Evolutionary conservation across 228 moss, liverwort and hornwort species (phyloP).

Genomic region (Sphagnum magellanicum): DNA sequence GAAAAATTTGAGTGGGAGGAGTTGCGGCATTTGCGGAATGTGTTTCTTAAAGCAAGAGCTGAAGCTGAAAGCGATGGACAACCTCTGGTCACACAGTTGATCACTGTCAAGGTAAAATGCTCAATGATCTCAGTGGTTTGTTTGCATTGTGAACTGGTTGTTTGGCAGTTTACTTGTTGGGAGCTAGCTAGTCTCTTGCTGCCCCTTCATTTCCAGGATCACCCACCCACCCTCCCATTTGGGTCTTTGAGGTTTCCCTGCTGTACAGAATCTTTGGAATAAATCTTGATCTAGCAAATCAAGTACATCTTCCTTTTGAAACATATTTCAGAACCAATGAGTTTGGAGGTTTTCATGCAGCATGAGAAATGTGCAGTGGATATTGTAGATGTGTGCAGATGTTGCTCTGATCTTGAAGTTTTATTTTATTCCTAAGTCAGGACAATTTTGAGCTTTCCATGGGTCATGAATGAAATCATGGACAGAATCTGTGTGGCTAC

Average conservation of each 20-base stretch:
- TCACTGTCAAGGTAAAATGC: conserved; percentile 53
- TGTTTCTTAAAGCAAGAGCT: conserved; percentile 46
- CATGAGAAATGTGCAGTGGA: too few relatives aligned
- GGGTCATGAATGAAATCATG: too few relatives aligned
- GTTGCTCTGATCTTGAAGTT: not conserved
- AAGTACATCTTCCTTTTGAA: not conserved
- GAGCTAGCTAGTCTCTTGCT: conserved; percentile 22
- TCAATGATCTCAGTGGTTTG: not conserved
- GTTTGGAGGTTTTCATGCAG: not conserved
- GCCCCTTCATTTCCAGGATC: not conserved
- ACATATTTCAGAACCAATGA: not conserved
- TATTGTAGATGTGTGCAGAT: not conserved
- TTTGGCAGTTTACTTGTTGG: conserved; percentile 6
- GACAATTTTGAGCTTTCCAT: too few relatives aligned
- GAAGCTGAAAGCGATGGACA: conserved; percentile 22
- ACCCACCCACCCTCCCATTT: too few relatives aligned
- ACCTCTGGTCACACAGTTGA: conserved; percentile 50
- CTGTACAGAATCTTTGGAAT: not conserved
- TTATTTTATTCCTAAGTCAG: not conserved
- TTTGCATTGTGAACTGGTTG: not conserved
- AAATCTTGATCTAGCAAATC: not conserved
- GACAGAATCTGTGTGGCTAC: conserved; percentile 1
- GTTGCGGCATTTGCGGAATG: conserved; percentile 34
- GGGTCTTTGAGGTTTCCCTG: too few relatives aligned
- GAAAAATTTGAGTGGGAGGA: conserved; percentile 65